phyloP scores from a whole-genome alignment of 2,329 filamentous ascomycete genomes.

The Exophiala aquamarina region DNA sequence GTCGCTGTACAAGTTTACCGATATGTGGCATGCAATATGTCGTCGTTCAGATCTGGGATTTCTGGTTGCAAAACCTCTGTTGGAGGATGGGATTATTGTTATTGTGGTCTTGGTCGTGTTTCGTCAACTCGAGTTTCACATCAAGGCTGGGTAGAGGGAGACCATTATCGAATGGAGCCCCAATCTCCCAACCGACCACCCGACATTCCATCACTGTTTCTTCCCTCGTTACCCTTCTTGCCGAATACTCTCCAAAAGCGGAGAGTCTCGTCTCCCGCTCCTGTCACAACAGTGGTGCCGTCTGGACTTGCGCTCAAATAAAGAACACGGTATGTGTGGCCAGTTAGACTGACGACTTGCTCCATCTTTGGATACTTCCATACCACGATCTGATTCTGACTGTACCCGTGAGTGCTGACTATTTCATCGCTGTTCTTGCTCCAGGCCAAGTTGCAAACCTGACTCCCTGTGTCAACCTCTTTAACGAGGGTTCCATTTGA shows the following conservation, averaged over 20 bases:
- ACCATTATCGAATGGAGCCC: constrained; percentile 69
- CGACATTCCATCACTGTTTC: constrained; percentile 33
- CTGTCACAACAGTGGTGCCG: constrained; percentile 89
- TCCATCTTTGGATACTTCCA: constrained; percentile 99
- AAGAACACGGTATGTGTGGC: constrained; percentile 93
- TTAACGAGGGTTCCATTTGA: constrained; percentile 76
- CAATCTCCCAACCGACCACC: constrained; percentile 69
- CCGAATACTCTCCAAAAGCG: constrained; percentile 97
- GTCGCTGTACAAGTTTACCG: no score
- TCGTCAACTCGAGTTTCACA: no score
- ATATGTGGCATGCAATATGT: no score
- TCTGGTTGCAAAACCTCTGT: no score
- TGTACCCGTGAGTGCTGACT: constrained; percentile 94
- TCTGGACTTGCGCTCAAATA: constrained; percentile 98
- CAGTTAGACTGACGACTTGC: constrained; percentile 90
- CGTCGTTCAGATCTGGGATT: no score
- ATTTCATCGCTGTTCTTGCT: constrained; percentile 97
- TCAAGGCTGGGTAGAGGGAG: no score
- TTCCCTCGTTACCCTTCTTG: constrained; percentile 70
- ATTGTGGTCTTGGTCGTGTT: no score
- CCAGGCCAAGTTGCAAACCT: constrained; percentile 99
- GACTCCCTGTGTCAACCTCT: constrained; percentile 92
- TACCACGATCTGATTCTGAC: constrained; percentile 96
- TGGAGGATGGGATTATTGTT: no score
- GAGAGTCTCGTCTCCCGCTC: constrained; percentile 92